Conservation (phyloP, 306 rosid genomes). For the Pyrus pyrifolia region DNA sequence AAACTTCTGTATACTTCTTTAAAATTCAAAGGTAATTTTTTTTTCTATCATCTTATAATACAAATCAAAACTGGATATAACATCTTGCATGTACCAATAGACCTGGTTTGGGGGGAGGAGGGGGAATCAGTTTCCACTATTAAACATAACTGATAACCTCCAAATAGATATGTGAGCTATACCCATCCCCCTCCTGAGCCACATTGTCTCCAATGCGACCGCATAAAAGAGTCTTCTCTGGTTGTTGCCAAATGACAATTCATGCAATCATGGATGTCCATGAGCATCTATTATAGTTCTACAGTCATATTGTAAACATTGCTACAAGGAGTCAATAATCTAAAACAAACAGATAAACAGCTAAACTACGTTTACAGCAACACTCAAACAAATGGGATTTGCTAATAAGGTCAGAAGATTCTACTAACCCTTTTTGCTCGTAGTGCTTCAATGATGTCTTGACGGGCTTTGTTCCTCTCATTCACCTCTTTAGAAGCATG, state of each 20-base stretch:
- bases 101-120: not conserved
- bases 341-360: not conserved
- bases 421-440: conserved; percentile 87
- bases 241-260: not conserved
- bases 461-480: conserved; percentile 66
- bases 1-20: not conserved
- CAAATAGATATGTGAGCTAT: no score
- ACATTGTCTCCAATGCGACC: not conserved
- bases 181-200: not conserved
- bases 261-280: not conserved
- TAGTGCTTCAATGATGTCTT: conserved; percentile 59
- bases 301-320: not conserved
- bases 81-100: not conserved
- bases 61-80: no score
- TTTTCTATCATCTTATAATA: not conserved
- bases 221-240: not conserved
- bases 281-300: not conserved
- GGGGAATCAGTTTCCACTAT: not conserved
- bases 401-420: conserved; percentile 6
- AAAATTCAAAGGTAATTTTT: no score
- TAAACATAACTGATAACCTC: no score
- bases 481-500: conserved; percentile 55
- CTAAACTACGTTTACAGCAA: not conserved
- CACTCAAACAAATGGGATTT: not conserved
- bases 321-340: not conserved